These are phyloP conservation scores for Marasmius fiardii DNA, from an alignment of 1,284 basidiomycete species.

Conservation along the genomic window DNA sequence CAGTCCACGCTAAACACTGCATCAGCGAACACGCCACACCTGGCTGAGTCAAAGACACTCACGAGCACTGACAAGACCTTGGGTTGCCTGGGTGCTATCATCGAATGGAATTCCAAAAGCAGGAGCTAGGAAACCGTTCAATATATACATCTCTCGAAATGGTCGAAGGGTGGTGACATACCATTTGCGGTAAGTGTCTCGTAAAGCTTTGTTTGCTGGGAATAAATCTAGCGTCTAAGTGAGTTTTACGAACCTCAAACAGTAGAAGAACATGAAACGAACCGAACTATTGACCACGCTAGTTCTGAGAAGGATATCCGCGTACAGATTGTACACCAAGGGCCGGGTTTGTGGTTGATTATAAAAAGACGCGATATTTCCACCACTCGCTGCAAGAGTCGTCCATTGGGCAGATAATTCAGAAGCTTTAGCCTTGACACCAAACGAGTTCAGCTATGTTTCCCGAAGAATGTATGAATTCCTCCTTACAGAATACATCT, in stretches of 20 bases:
- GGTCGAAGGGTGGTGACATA: background rate
- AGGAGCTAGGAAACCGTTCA: background rate
- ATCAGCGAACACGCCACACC: background rate
- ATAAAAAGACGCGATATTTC: slow-evolving; percentile 6
- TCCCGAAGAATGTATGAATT: background rate
- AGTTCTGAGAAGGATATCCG: slow-evolving; percentile 9
- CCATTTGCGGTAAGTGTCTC: background rate
- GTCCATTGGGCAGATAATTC: slow-evolving; percentile 4
- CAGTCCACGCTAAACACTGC: slow-evolving; percentile 3
- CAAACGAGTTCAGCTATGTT: background rate
- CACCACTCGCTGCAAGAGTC: background rate
- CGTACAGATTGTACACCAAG: slow-evolving; percentile 13
- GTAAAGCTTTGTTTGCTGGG: slow-evolving; percentile 5
- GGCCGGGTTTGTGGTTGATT: background rate
- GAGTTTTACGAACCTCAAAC: background rate
- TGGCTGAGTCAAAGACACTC: background rate
- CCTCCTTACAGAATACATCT: slow-evolving; percentile 25
- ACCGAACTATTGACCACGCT: slow-evolving; percentile 5
- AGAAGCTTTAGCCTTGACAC: slow-evolving; percentile 6
- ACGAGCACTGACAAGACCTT: background rate
- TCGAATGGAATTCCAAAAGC: slow-evolving; percentile 5
- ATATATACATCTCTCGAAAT: background rate
- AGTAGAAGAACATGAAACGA: background rate
- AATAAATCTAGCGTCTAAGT: slow-evolving; percentile 2
- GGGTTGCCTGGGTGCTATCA: background rate